phyloP scores from a whole-genome alignment of 2,329 filamentous ascomycete species.

The Penicillium sp. region DNA sequence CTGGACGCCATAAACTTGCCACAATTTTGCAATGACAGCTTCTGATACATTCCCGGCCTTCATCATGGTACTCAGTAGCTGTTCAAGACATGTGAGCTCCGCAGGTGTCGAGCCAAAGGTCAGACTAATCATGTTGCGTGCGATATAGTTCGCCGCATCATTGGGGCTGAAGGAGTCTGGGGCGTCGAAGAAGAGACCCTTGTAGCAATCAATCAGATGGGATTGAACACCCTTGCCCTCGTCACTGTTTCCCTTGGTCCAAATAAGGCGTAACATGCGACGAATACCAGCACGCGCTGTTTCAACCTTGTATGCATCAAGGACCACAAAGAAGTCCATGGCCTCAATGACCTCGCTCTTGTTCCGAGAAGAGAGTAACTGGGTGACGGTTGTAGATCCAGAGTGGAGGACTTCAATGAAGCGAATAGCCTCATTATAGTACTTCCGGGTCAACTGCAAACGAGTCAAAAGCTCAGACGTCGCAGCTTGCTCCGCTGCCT shows the following conservation, averaged over 20 bases:
- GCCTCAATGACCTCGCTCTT: constrained; percentile 99
- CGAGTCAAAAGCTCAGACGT: constrained; percentile 88
- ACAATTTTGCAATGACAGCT: constrained; percentile 85
- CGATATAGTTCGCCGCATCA: constrained; percentile 92
- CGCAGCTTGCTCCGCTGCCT: constrained; percentile 82
- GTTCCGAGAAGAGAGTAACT: constrained; percentile 90
- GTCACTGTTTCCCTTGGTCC: constrained; percentile 99
- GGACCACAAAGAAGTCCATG: constrained; percentile 96
- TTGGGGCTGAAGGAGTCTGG: constrained; percentile 86
- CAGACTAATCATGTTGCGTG: constrained; percentile 97
- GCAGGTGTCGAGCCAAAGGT: constrained; percentile 95
- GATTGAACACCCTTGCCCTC: constrained; percentile 98
- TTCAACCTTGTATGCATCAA: constrained; percentile 95
- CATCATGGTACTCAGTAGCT: constrained; percentile 97
- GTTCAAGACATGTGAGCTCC: constrained; percentile 92
- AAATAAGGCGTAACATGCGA: constrained; percentile 94
- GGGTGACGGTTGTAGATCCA: constrained; percentile 78
- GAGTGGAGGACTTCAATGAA: constrained; percentile 92
- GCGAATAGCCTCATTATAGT: constrained; percentile 88
- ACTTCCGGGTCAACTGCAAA: constrained; percentile 83
- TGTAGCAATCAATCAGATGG: constrained; percentile 96
- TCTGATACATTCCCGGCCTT: constrained; percentile 85
- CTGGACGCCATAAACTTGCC: constrained; percentile 96
- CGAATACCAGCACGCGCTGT: constrained; percentile 90
- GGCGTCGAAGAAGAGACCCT: constrained; percentile 91